Conservation (phyloP, 257 asterid species). For the Solanum etuberosum region DNA sequence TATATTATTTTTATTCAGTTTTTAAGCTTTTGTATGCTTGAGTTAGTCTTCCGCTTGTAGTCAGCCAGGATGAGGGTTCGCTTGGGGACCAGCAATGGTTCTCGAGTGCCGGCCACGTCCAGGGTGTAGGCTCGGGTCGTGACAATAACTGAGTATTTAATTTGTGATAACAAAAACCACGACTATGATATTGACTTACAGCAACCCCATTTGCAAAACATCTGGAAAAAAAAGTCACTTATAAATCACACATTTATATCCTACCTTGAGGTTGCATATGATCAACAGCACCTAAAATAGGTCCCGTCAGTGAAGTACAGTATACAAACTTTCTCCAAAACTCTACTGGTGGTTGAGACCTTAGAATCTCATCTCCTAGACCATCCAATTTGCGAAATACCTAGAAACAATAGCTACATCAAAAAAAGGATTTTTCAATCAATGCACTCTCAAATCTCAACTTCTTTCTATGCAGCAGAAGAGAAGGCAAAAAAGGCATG, state of each 20-base stretch:
- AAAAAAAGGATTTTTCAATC: conserved; percentile 15
- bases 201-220: neutral
- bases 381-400: conserved; percentile 75
- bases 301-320: conserved; percentile 83
- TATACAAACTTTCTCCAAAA: conserved; percentile 91
- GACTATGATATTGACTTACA: neutral
- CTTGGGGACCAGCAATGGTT: too few relatives aligned
- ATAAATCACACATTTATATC: neutral
- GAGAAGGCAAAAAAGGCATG: neutral
- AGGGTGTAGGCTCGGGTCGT: too few relatives aligned
- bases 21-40: too few relatives aligned
- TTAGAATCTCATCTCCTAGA: conserved; percentile 68
- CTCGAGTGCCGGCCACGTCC: too few relatives aligned
- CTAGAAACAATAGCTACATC: conserved; percentile 37
- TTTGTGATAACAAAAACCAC: neutral
- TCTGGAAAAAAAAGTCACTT: neutral
- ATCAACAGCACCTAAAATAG: conserved; percentile 73
- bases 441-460: neutral
- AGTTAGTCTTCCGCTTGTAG: too few relatives aligned
- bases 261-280: conserved; percentile 91
- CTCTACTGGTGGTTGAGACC: conserved; percentile 80
- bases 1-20: too few relatives aligned
- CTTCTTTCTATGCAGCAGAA: neutral
- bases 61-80: too few relatives aligned
- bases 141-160: neutral